Evolutionary conservation across 257 asterid genomes (phyloP).

Genomic region (Misopates orontium): DNA sequence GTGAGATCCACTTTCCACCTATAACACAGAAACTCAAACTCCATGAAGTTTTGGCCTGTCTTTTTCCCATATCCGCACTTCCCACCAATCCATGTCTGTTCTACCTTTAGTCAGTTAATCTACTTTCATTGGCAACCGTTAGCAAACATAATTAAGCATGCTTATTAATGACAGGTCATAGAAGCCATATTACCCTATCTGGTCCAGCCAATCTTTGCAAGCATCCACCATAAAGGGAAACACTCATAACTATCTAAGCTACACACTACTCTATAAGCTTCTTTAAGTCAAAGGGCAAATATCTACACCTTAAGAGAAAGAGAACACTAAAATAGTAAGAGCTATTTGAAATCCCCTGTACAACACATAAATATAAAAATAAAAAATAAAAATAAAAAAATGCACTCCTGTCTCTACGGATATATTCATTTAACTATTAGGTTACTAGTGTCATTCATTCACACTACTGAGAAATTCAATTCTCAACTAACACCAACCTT

Average conservation of each 20-base stretch:
- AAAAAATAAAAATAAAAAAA: not conserved
- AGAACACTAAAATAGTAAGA: not conserved
- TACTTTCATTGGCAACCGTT: not conserved
- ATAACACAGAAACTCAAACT: constrained; percentile 4
- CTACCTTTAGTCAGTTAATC: not conserved
- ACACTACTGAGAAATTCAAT: not conserved
- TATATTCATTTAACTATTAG: not conserved
- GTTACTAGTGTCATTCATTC: not conserved
- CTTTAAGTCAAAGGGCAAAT: not conserved
- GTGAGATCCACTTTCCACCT: constrained; percentile 9
- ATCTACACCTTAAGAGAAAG: not conserved
- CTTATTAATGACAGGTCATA: not conserved
- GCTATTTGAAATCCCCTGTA: not conserved
- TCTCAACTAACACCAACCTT: constrained; percentile 6
- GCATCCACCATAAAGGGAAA: not conserved
- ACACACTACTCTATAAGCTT: not conserved
- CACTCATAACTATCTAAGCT: not conserved
- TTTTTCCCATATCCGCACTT: not conserved
- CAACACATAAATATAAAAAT: not conserved
- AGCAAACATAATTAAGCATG: not conserved
- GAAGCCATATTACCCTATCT: not conserved
- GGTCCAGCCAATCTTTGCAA: constrained; percentile 10
- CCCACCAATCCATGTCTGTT: not conserved
- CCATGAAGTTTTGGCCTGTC: not conserved
- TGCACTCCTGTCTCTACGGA: not conserved